A percentile compares a stretch with the other conserved stretches of the same genome.
phyloP scores from a whole-genome alignment of 768 basidiomycete genomes.

The Serendipita sp. region DNA sequence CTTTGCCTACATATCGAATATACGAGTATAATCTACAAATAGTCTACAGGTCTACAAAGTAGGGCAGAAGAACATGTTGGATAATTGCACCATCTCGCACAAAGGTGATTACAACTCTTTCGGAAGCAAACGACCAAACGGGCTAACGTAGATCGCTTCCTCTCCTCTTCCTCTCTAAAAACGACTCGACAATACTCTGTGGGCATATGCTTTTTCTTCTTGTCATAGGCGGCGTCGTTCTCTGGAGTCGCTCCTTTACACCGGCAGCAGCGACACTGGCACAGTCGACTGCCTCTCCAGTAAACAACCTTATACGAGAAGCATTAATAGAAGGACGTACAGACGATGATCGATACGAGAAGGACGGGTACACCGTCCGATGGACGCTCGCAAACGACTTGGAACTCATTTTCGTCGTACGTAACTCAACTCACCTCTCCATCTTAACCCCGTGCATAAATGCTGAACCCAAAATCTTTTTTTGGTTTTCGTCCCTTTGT shows the following conservation, averaged over 20 bases:
- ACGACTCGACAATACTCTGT: too few species aligned
- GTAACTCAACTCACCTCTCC: not conserved
- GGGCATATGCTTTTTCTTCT: not conserved
- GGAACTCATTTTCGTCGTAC: constrained; percentile 83
- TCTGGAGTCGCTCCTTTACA: constrained; percentile 92
- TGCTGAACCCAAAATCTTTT: not conserved
- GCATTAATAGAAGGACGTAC: constrained; percentile 83
- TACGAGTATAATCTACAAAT: too few species aligned
- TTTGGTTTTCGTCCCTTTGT: not conserved
- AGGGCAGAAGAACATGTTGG: constrained; percentile 37
- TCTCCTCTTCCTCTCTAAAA: too few species aligned
- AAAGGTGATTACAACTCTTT: constrained; percentile 38
- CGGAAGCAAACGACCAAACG: too few species aligned
- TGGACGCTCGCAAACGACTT: constrained; percentile 94
- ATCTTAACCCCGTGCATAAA: not conserved
- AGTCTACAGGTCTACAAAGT: too few species aligned
- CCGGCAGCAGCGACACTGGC: constrained; percentile 61
- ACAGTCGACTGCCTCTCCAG: constrained; percentile 58
- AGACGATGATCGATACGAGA: constrained; percentile 73
- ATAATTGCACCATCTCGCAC: constrained; percentile 90
- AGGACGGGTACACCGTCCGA: constrained; percentile 83
- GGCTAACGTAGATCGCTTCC: too few species aligned
- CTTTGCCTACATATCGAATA: not conserved
- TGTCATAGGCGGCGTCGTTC: constrained; percentile 63
- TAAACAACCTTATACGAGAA: constrained; percentile 77